These are phyloP conservation scores for Camellia granthamiana DNA, from an alignment of 148 eudicot genomes.

Conservation along the genomic window DNA sequence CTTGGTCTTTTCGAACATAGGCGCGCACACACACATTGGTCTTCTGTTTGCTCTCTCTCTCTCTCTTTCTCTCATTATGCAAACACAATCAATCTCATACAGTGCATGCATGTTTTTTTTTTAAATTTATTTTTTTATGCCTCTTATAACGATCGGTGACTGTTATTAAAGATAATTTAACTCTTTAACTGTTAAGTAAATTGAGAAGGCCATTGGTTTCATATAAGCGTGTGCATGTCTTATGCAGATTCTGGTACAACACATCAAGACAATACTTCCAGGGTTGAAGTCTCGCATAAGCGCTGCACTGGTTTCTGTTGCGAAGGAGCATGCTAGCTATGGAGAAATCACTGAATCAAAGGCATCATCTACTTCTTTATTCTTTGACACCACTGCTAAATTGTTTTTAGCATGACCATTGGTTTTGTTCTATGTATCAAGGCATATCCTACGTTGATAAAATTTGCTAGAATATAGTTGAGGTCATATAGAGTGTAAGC, in stretches of 20 bases:
- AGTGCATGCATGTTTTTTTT: background rate
- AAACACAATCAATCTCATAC: background rate
- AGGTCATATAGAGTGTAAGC: no score
- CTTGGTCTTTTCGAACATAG: background rate
- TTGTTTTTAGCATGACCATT: background rate
- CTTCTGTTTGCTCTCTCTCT: no score
- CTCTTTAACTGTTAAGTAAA: background rate
- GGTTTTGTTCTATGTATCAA: background rate
- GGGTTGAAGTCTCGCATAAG: slow-evolving; percentile 82
- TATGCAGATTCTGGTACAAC: slow-evolving; percentile 82
- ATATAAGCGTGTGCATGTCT: background rate
- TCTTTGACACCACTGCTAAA: background rate
- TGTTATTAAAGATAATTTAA: background rate
- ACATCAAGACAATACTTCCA: slow-evolving; percentile 85
- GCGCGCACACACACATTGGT: background rate
- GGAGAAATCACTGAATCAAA: slow-evolving; percentile 93
- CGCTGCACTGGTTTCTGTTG: slow-evolving; percentile 65
- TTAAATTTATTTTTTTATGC: background rate
- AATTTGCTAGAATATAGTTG: no score
- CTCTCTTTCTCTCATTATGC: no score
- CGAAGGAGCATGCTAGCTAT: slow-evolving; percentile 96
- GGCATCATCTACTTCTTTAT: slow-evolving; percentile 30
- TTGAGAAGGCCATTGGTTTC: background rate
- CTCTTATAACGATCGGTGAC: background rate
- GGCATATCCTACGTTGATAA: background rate